Evolutionary conservation across 2,329 filamentous ascomycete species (phyloP).

Genomic region (Colletotrichum sp.): DNA sequence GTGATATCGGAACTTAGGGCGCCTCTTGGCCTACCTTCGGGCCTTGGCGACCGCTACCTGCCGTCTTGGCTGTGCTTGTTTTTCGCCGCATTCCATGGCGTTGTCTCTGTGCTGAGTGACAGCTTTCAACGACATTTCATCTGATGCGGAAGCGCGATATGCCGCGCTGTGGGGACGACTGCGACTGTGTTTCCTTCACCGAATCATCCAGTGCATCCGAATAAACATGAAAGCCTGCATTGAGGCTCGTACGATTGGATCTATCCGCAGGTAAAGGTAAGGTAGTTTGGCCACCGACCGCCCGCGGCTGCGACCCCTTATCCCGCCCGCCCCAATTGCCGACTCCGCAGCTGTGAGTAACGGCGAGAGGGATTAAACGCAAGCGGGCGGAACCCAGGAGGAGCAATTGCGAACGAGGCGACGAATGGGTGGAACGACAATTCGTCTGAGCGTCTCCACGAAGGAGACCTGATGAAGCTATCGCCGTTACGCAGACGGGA

Average conservation of each 20-base stretch:
- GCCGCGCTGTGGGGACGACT: not conserved
- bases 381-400: conserved; percentile 7
- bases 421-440: not conserved
- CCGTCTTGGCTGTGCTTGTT: conserved; percentile 19
- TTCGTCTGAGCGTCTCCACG: conserved; percentile 11
- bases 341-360: not conserved
- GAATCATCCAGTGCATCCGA: not conserved
- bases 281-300: not conserved
- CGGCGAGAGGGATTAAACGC: conserved; percentile 5
- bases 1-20: not conserved
- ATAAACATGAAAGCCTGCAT: not conserved
- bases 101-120: not conserved
- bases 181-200: not conserved
- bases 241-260: not conserved
- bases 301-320: not conserved
- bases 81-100: conserved; percentile 20
- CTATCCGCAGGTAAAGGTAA: not conserved
- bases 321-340: not conserved
- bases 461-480: not conserved
- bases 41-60: conserved; percentile 14
- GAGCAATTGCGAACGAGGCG: not conserved
- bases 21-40: conserved; percentile 6
- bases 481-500: not conserved
- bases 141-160: not conserved
- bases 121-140: not conserved